Conservation (phyloP, 2,329 filamentous ascomycete species). For the Cladosporium sphaerospermum region DNA sequence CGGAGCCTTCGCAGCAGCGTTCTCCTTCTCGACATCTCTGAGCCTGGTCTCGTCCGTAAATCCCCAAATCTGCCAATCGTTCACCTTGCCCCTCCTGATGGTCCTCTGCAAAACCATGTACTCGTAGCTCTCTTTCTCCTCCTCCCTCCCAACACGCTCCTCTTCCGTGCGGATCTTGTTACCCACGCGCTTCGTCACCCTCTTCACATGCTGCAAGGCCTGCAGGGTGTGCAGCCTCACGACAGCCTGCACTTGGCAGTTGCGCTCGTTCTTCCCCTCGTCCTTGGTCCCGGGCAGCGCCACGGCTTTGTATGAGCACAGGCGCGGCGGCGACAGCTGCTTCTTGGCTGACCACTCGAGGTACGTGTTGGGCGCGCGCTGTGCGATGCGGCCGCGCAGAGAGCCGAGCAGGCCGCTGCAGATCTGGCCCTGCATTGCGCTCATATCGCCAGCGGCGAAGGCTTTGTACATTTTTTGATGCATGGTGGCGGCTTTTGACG, state of each 20-base stretch:
- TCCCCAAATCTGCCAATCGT: constrained; percentile 48
- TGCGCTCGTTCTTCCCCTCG: neutral
- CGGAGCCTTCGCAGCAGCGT: neutral
- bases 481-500: constrained; percentile 34
- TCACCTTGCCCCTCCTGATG: constrained; percentile 35
- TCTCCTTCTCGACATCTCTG: constrained; percentile 29
- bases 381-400: constrained; percentile 29
- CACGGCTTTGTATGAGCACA: constrained; percentile 21
- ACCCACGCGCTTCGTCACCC: constrained; percentile 1
- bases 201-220: constrained; percentile 21
- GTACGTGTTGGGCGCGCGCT: constrained; percentile 30
- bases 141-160: constrained; percentile 25
- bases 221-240: constrained; percentile 25
- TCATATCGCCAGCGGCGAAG: constrained; percentile 38
- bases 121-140: constrained; percentile 39
- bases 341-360: constrained; percentile 27
- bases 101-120: constrained; percentile 47
- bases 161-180: constrained; percentile 22
- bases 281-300: constrained; percentile 12
- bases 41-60: constrained; percentile 38
- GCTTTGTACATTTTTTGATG: constrained; percentile 43
- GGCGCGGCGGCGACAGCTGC: constrained; percentile 21
- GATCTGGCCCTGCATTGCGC: constrained; percentile 17
- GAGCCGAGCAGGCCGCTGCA: constrained; percentile 19
- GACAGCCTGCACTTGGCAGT: constrained; percentile 24